Percentiles rank a stretch among this genome's conserved stretches.
Conservation (phyloP, 495 filamentous ascomycete species). For the Xylaria bambusicola region DNA sequence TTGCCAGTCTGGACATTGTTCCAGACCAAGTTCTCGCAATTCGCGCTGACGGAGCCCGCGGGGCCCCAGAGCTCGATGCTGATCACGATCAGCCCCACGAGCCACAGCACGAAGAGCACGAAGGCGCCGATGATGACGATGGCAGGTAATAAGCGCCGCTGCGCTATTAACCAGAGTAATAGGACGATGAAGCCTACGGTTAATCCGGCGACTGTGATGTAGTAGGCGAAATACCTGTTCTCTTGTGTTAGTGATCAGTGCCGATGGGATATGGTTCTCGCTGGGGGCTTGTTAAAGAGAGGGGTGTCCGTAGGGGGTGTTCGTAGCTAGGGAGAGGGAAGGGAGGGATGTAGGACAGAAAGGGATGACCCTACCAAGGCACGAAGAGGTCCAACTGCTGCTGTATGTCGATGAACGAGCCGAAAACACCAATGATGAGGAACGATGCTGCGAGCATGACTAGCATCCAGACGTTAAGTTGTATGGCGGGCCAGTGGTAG, state of each 20-base stretch:
- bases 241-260: not conserved
- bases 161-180: slow-evolving; percentile 70
- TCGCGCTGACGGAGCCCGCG: slow-evolving; percentile 69
- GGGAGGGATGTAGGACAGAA: no score
- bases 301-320: no score
- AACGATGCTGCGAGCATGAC: slow-evolving; percentile 78
- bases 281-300: no score
- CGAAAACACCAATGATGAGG: slow-evolving; percentile 83
- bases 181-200: slow-evolving; percentile 72
- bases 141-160: slow-evolving; percentile 80
- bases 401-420: slow-evolving; percentile 81
- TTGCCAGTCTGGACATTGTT: slow-evolving; percentile 59
- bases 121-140: slow-evolving; percentile 90
- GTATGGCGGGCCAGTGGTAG: slow-evolving; percentile 93
- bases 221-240: slow-evolving; percentile 89
- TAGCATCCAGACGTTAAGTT: slow-evolving; percentile 91
- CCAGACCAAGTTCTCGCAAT: slow-evolving; percentile 75
- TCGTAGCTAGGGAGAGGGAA: not conserved
- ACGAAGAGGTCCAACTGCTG: slow-evolving; percentile 65
- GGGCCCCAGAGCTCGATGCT: slow-evolving; percentile 87
- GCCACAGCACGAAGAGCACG: slow-evolving; percentile 89
- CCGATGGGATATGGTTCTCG: no score
- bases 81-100: slow-evolving; percentile 89
- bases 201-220: slow-evolving; percentile 70
- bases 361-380: slow-evolving; percentile 73